Evolutionary conservation across 2,329 filamentous ascomycete species (phyloP), one percentile per base, ranked within the genome.

Genomic region (Cordyceps javanica): DNA sequence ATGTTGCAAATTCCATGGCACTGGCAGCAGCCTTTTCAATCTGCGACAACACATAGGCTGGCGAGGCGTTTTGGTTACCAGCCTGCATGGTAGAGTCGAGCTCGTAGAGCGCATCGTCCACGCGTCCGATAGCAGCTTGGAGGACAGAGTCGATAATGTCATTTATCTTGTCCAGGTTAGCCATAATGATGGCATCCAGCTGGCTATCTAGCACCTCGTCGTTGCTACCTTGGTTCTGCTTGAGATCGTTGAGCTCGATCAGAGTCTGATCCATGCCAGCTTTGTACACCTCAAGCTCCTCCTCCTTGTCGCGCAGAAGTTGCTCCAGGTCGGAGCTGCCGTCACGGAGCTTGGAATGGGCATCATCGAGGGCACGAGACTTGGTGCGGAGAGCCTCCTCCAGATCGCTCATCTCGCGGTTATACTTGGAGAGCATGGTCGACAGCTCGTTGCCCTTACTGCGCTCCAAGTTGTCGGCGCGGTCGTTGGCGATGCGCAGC

Each of bases 61-160:
- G 91, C 41, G 92, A 96, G 1, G 94, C 94, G 67, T 95, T 99
- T 75, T 97, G 94, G 76, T 99, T 99, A 72, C 94, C 94, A 41
- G 93, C 94, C 71, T 97, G 93, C 91, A 97, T 97, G 21, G 89
- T 89, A 21, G 94, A 97, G 73, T 99, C 94, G 44, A 99, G 80
- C 72, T 99, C 94, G 74, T 99, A 99, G 36, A 99, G 79, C 44
- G 94, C 91, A 73, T 99, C 94, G 67, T 99, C 94, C 14, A 99
- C 92, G 45, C 94, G 88, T 67, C 94, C 87, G 23, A 97, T 91
- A 64, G 92, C 94, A 50, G 90, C 88, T 70, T 97, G 92, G 39
- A 99, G 79, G 3, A 99, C 94, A 0, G 93, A 96, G 72, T 99
- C 94, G 64, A 99, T 96, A 55, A 99, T 93, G 66, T 96, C 91